These are phyloP conservation scores for Kwoniella bestiolae DNA, from an alignment of 768 basidiomycete genomes.

Conservation along the genomic window DNA sequence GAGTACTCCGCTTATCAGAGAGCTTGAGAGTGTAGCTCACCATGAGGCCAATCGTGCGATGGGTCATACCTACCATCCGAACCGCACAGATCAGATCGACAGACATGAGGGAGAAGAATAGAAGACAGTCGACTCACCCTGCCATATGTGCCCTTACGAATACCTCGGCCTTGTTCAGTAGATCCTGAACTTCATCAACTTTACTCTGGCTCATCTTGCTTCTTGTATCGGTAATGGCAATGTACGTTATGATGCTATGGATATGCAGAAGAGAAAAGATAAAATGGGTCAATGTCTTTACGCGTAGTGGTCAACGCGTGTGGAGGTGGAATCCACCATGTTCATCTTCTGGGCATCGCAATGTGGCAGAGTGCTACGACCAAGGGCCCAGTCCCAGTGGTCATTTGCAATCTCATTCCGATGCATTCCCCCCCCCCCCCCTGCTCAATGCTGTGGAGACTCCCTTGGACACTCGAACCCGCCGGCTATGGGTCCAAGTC, in stretches of 20 bases:
- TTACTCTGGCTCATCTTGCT: background rate
- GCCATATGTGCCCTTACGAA: slow-evolving; percentile 55
- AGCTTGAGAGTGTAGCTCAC: slow-evolving; percentile 23
- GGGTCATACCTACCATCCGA: slow-evolving; percentile 49
- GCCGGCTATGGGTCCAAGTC: background rate
- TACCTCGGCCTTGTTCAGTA: slow-evolving; percentile 42
- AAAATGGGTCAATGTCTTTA: no score
- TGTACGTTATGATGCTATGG: no score
- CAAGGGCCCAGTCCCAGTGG: no score
- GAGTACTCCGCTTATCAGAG: background rate
- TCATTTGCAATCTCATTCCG: no score
- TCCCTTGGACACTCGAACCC: background rate
- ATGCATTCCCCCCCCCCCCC: no score
- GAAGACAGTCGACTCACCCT: slow-evolving; percentile 32
- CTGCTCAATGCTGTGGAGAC: background rate
- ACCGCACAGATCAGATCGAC: background rate
- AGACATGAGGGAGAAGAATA: background rate
- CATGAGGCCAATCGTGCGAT: slow-evolving; percentile 57
- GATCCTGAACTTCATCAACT: background rate
- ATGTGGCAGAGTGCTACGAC: no score
- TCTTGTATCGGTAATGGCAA: no score
- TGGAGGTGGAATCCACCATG: background rate
- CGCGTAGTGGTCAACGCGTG: background rate
- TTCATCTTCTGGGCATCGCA: background rate
- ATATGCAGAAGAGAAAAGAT: no score